Conservation (phyloP, 2,329 filamentous ascomycete species). For the Trichoderma breve region DNA sequence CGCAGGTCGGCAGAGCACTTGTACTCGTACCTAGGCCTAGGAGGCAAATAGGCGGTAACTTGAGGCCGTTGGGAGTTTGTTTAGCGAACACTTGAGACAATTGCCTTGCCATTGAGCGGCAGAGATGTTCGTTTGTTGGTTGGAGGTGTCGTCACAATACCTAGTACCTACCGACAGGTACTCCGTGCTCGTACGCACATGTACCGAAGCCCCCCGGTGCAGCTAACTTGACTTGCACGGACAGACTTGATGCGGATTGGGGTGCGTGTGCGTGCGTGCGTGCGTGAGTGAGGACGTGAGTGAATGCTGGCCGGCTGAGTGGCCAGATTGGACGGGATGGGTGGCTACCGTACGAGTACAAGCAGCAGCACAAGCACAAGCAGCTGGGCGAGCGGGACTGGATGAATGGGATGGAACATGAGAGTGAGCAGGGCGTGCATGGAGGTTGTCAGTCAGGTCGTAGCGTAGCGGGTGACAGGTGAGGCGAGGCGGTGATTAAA, state of each 20-base stretch:
- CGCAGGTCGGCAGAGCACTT: background rate
- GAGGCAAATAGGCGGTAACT: background rate
- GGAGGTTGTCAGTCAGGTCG: slow-evolving; percentile 14
- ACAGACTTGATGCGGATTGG: background rate
- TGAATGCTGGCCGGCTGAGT: background rate
- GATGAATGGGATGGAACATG: background rate
- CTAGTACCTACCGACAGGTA: background rate
- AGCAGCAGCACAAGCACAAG: background rate
- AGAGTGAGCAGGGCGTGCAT: slow-evolving; percentile 12
- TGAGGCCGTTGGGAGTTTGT: background rate
- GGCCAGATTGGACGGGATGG: background rate
- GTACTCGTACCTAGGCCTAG: no score
- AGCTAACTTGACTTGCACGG: background rate
- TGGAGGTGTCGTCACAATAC: background rate
- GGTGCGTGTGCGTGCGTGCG: background rate
- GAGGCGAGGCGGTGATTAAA: slow-evolving; percentile 19
- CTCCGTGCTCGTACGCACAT: background rate
- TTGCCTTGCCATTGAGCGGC: background rate
- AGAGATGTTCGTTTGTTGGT: background rate
- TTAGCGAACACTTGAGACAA: background rate
- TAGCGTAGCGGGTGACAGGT: slow-evolving; percentile 16
- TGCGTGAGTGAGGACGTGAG: background rate
- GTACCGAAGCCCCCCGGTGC: background rate
- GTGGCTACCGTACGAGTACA: background rate
- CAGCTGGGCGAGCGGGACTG: slow-evolving; percentile 1